Base-by-base conservation (phyloP, 2,329 filamentous ascomycete genomes). In the Sporothrix euskadiensis region DNA sequence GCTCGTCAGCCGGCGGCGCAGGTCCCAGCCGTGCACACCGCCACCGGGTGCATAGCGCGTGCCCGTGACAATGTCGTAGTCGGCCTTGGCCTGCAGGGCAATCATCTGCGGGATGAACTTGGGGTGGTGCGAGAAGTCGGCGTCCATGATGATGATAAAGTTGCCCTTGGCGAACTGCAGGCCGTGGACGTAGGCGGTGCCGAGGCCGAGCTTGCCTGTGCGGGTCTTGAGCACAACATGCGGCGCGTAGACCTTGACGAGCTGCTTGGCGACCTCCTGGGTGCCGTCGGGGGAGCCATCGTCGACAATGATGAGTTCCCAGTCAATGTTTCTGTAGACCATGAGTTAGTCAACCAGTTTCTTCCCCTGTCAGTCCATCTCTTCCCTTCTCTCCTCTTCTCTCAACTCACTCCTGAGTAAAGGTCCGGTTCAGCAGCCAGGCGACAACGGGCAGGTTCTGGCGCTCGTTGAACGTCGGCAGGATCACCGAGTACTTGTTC, bases 71-170 rank as follows among this genome's bases (percentile, higher is more conserved):
- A 99, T 99, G 81, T 99, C 96, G 85, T 94, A 97, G 85, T 94
- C 90, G 77, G 86, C 91, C 75, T 81, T 82, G 82, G 89, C 88
- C 83, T 98, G 96, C 77, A 90, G 88, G 74, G 88, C 88, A 79
- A 99, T 93, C 94, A 99, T 98, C 80, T 91, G 87, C 71, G 94
- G 91, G 83, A 99, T 97, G 88, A 98, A 99, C 85, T 98, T 99
- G 81, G 96, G 96, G 87, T 99, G 96, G 85, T 99, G 96, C 78
- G 90, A 94, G 88, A 99, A 99, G 85, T 99, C 96, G 83, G 97
- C 96, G 86, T 99, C 96, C 96, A 99, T 99, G 88, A 99, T 99
- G 86, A 99, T 93, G 81, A 99, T 93, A 81, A 90, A 98, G 88
- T 97, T 98, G 79, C 96, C 96, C 30, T 90, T 94, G 32, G 88